A percentile compares a stretch with the other conserved stretches of the same genome.
phyloP scores from a whole-genome alignment of 1,284 basidiomycete species.

The Ustilago sp. region DNA sequence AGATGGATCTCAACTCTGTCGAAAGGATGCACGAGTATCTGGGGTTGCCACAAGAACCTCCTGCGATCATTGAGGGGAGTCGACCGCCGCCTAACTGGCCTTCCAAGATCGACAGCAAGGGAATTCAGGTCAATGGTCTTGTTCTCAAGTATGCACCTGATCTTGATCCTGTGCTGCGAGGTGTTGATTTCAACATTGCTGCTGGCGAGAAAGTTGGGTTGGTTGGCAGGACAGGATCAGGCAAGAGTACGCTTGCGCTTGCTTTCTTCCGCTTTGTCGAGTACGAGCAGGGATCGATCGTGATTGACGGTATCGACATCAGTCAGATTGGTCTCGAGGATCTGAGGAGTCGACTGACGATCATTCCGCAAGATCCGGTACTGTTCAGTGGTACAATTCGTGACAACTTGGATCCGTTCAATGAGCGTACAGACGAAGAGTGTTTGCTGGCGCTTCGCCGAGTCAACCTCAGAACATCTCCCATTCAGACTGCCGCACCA shows the following conservation, averaged over 20 bases:
- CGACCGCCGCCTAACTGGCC: conserved; percentile 72
- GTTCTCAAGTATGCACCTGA: conserved; percentile 72
- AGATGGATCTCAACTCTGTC: conserved; percentile 72
- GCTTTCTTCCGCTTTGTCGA: conserved; percentile 64
- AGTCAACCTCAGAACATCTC: conserved; percentile 42
- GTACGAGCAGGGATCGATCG: conserved; percentile 42
- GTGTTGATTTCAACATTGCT: conserved; percentile 72
- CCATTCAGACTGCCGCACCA: conserved; percentile 27
- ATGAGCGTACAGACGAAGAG: conserved; percentile 57
- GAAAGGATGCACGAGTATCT: conserved; percentile 72
- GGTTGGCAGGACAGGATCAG: conserved; percentile 76
- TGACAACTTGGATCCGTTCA: conserved; percentile 56
- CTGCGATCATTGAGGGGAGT: conserved; percentile 67
- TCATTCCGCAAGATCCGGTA: conserved; percentile 71
- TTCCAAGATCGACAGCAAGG: conserved; percentile 65
- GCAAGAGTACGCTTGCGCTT: conserved; percentile 67
- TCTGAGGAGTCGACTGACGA: conserved; percentile 72
- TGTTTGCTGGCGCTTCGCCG: conserved; percentile 39
- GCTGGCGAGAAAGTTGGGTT: conserved; percentile 87
- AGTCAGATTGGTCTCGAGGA: conserved; percentile 71
- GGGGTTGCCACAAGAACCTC: conserved; percentile 70
- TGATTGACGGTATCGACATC: conserved; percentile 70
- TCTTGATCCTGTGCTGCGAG: conserved; percentile 72
- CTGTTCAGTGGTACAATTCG: conserved; percentile 62
- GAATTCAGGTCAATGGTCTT: conserved; percentile 71